A percentile compares a stretch with the other conserved stretches of the same genome.
Evolutionary conservation across 257 asterid species (phyloP).

Genomic region (Leonotis leonurus): DNA sequence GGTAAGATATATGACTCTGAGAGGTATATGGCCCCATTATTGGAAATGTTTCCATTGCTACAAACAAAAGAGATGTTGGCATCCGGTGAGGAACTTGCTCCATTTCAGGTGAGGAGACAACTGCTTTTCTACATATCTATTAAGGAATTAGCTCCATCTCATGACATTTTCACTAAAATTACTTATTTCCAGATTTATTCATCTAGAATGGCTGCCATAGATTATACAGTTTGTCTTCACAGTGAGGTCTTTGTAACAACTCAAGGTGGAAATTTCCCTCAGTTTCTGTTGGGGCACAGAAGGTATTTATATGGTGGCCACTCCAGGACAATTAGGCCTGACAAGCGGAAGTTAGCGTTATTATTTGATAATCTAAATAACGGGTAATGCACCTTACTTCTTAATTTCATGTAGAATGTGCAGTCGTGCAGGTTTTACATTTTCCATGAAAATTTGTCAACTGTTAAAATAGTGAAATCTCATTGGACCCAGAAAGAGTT

Average conservation of each 20-base stretch:
- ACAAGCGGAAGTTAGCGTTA: slow-evolving; percentile 78
- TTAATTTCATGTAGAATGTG: background rate
- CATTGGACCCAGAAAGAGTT: background rate
- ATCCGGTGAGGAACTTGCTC: slow-evolving; percentile 74
- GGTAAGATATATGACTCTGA: slow-evolving; percentile 88
- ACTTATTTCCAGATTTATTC: slow-evolving; percentile 69
- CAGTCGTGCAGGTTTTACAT: background rate
- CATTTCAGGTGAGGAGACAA: slow-evolving; percentile 63
- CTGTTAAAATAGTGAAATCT: background rate
- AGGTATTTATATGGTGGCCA: slow-evolving; percentile 90
- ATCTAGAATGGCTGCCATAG: slow-evolving; percentile 98
- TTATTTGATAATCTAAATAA: slow-evolving; percentile 75
- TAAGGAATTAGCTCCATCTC: too few relatives aligned
- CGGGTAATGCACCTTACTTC: slow-evolving; percentile 51
- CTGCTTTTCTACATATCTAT: background rate
- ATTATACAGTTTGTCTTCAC: slow-evolving; percentile 96
- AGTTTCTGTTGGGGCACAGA: slow-evolving; percentile 92
- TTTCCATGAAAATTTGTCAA: background rate
- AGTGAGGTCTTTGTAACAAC: slow-evolving; percentile 99
- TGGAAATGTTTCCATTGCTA: slow-evolving; percentile 89
- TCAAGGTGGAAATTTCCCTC: slow-evolving; percentile 99
- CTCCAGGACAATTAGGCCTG: slow-evolving; percentile 87
- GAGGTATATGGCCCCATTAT: slow-evolving; percentile 86
- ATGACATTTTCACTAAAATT: slow-evolving; percentile 31
- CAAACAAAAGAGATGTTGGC: slow-evolving; percentile 92